Evolutionary conservation across 768 basidiomycete species (phyloP).

Genomic region (Podaxis sp.): DNA sequence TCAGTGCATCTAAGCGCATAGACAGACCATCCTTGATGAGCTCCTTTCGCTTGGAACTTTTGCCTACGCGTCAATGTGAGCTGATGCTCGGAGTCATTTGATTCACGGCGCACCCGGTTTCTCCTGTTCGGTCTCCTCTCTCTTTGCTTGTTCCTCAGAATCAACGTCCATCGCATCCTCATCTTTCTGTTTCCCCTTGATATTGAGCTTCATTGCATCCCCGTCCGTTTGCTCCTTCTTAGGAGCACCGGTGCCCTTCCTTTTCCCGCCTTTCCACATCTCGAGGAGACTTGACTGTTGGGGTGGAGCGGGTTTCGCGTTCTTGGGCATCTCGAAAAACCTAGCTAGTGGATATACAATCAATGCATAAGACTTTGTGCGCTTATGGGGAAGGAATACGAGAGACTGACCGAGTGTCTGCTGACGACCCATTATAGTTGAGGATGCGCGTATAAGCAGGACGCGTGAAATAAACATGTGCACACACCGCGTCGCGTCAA

Average conservation of each 20-base stretch:
- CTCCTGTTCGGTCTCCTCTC: constrained; percentile 17
- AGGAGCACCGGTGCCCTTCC: constrained; percentile 21
- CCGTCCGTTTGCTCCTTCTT: constrained; percentile 23
- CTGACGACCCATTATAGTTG: constrained; percentile 60
- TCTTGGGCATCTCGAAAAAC: constrained; percentile 76
- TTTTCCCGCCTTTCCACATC: constrained; percentile 61
- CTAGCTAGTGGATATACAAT: constrained; percentile 45
- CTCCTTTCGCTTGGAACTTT: constrained; percentile 43
- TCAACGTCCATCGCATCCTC: constrained; percentile 31
- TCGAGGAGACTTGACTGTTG: constrained; percentile 81
- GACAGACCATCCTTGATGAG: constrained; percentile 12
- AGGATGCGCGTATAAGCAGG: constrained; percentile 29
- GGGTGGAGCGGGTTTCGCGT: constrained; percentile 61
- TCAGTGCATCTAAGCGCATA: neutral
- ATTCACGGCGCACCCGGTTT: neutral
- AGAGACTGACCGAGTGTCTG: constrained; percentile 61
- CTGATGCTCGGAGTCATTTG: neutral
- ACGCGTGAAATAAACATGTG: constrained; percentile 45
- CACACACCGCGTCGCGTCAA: constrained; percentile 42
- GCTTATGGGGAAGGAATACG: neutral
- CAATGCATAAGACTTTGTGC: neutral
- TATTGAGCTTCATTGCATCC: constrained; percentile 21
- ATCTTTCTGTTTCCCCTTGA: constrained; percentile 21
- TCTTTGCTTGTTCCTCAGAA: constrained; percentile 22
- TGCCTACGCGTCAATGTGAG: constrained; percentile 24